Conservation (phyloP, 768 basidiomycete species). For the Termitomyces bulborhizus region DNA sequence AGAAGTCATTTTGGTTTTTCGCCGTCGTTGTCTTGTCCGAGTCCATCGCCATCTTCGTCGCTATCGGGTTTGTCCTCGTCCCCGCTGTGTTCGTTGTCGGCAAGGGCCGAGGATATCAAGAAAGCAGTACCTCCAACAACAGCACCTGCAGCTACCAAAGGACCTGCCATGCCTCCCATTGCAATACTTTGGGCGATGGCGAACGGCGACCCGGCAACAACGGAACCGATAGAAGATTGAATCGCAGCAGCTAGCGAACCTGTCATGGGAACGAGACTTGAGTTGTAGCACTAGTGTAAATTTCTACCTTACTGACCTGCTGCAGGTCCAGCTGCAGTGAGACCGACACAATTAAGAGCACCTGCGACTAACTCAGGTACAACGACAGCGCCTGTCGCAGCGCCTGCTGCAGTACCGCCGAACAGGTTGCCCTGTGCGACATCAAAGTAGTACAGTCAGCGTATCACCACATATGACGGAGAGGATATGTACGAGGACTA, state of each 20-base stretch:
- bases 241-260: not conserved
- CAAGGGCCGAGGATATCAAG: not conserved
- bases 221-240: not conserved
- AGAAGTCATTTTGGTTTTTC: not conserved
- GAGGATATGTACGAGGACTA: not conserved
- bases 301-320: not conserved
- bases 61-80: not conserved
- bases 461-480: not conserved
- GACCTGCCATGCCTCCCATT: not conserved
- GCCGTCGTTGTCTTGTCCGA: not conserved
- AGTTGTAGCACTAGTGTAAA: not conserved
- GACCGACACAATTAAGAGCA: not conserved
- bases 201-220: not conserved
- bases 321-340: not conserved
- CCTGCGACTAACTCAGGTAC: not conserved
- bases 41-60: not conserved
- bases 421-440: not conserved
- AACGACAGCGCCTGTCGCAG: not conserved
- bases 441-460: not conserved
- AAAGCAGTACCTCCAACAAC: not conserved
- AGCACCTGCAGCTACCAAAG: not conserved
- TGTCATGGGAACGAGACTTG: not conserved
- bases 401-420: not conserved
- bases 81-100: not conserved
- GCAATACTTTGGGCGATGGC: not conserved